These are phyloP conservation scores for Daldinia sp. DNA, from an alignment of 2,329 filamentous ascomycete species.

Conservation along the genomic window DNA sequence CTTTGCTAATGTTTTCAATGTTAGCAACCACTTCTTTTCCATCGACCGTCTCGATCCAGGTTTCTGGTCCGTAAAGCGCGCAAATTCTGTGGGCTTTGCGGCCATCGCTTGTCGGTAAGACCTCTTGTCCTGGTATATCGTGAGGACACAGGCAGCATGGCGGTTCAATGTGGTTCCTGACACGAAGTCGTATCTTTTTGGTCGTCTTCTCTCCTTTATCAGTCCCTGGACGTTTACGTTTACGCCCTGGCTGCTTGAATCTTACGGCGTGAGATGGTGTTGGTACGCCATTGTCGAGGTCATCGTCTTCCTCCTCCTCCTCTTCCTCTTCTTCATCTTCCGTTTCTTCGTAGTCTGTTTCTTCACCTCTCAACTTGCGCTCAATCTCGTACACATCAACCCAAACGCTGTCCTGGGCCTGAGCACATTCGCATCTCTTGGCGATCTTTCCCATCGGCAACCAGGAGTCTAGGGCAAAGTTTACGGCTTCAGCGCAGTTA, in stretches of 20 bases:
- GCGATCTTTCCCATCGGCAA: constrained; percentile 94
- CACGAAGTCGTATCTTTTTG: constrained; percentile 82
- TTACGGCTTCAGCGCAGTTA: constrained; percentile 98
- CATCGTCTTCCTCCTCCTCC: constrained; percentile 70
- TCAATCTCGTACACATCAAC: constrained; percentile 97
- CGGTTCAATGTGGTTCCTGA: constrained; percentile 77
- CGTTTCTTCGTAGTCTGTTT: constrained; percentile 84
- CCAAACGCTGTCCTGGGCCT: constrained; percentile 97
- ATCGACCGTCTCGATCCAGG: constrained; percentile 80
- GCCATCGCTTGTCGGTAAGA: constrained; percentile 90
- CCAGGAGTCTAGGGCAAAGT: constrained; percentile 97
- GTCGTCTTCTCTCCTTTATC: constrained; percentile 67
- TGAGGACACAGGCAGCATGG: constrained; percentile 95
- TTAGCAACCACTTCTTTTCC: constrained; percentile 82
- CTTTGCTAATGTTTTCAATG: constrained; percentile 84
- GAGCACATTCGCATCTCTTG: constrained; percentile 95
- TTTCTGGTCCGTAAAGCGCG: constrained; percentile 91
- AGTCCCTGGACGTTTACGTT: constrained; percentile 71
- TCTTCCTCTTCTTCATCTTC: constrained; percentile 78
- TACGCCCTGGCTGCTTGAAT: constrained; percentile 68
- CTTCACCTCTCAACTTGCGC: constrained; percentile 90
- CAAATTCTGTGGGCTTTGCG: constrained; percentile 89
- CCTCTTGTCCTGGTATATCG: constrained; percentile 81
- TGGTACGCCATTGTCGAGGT: constrained; percentile 68
- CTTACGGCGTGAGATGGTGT: constrained; percentile 82